Evolutionary conservation across 2,329 filamentous ascomycete species (phyloP), one percentile per base, ranked within the genome.

Genomic region (Seiridium unicorne): DNA sequence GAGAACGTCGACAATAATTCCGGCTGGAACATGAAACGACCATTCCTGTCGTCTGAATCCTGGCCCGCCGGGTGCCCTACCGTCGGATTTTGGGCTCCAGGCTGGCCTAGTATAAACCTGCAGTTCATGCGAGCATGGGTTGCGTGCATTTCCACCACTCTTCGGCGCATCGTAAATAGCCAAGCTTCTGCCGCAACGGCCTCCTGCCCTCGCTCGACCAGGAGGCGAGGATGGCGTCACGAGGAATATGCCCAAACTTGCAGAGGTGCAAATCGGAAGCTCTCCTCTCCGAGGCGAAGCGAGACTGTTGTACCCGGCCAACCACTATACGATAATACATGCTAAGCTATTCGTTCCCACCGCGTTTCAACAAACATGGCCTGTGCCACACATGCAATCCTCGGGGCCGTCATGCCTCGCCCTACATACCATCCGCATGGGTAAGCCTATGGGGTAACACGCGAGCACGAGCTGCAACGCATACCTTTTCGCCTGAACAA

Each of bases 401-500:
- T 65, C 63, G 64, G 61, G 63, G 62, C 63, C 64, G 63, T 67
- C 63, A 64, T 55, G 66, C 68, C 63, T 68, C 31, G 13, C 11
- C 49, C 11, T 40, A 53, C 18, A 13, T 67, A 66, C 62, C 64
- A 64, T 59, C 55, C 58, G 59, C 64, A 63, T 62, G 59, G 64
- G 61, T 61, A 66, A 70, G 66, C 65, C 65, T 63, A 62, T 62
- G 59, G 60, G 58, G 68, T 69, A 64, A 62, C 60, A 62, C 65
- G 18, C 49, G 35, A 64, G 64, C 61, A 67, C 58, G 54, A 58
- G 62, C 64, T 60, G 65, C 67, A 64, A 68, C 65, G 66, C 62
- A 63, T 53, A 11, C 51, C 60, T 58, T 57, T 62, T 71, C 68
- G 69, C 68, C 63, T 69, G 68, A 64, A 60, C 64, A 66, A 65